Evolutionary conservation across 768 basidiomycete genomes (phyloP).

Genomic region (Kwoniella newhampshirensis): DNA sequence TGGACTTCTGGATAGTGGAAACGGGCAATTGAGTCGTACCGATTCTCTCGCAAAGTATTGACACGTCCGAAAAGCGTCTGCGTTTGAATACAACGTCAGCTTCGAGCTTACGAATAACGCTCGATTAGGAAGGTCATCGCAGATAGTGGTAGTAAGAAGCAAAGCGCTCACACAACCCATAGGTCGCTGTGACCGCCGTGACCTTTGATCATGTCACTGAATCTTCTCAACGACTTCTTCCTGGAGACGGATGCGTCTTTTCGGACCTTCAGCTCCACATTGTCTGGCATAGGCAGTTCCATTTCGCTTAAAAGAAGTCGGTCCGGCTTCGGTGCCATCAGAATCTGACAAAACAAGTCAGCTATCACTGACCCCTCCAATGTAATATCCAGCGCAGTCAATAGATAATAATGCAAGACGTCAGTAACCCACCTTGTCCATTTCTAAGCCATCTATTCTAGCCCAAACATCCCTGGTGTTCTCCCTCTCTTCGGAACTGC

Average conservation of each 20-base stretch:
- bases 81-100: too few species aligned
- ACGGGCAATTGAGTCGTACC: conserved; percentile 68
- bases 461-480: conserved; percentile 93
- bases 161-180: conserved; percentile 74
- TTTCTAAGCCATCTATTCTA: conserved; percentile 92
- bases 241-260: conserved; percentile 61
- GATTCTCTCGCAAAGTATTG: conserved; percentile 82
- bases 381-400: not conserved
- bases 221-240: conserved; percentile 80
- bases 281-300: conserved; percentile 52
- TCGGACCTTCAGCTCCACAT: conserved; percentile 11
- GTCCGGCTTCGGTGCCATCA: conserved; percentile 86
- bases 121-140: too few species aligned
- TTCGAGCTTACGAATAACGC: too few species aligned
- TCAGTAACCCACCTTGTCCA: conserved; percentile 66
- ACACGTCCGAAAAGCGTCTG: conserved; percentile 86
- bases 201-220: conserved; percentile 79
- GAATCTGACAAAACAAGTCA: conserved; percentile 43
- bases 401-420: too few species aligned
- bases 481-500: conserved; percentile 91
- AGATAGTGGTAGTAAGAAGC: not conserved
- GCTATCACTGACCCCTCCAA: not conserved
- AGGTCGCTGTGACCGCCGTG: conserved; percentile 72
- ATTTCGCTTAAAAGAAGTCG: conserved; percentile 80
- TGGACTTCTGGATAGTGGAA: conserved; percentile 27